Percentiles rank a stretch among this genome's conserved stretches.
These are phyloP conservation scores for Sordariomycetes sp. DNA, from an alignment of 2,329 filamentous ascomycete species.

Conservation along the genomic window DNA sequence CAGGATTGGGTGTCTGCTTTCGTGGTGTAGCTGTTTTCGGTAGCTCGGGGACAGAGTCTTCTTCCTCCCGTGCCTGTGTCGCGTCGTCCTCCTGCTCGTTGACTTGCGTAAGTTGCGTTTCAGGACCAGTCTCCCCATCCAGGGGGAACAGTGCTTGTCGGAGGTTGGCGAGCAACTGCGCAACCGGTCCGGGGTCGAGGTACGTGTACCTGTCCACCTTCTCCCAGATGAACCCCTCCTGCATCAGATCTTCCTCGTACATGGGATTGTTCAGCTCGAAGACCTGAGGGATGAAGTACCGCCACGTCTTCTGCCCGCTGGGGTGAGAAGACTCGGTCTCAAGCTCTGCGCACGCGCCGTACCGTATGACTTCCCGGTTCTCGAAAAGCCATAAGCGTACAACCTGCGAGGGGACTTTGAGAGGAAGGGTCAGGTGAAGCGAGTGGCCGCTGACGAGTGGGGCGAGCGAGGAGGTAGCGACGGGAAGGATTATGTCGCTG, in stretches of 20 bases:
- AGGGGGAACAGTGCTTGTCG: conserved; percentile 36
- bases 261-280: conserved; percentile 56
- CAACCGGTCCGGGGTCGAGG: conserved; percentile 47
- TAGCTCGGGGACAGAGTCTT: conserved; percentile 2
- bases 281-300: conserved; percentile 29
- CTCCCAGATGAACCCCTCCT: conserved; percentile 43
- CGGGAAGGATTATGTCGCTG: conserved; percentile 45
- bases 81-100: conserved; percentile 13
- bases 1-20: too few relatives aligned
- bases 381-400: conserved; percentile 54
- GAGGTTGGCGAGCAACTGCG: conserved; percentile 49
- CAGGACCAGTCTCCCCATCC: too few relatives aligned
- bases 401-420: conserved; percentile 44
- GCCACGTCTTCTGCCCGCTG: conserved; percentile 27
- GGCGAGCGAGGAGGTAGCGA: conserved; percentile 35
- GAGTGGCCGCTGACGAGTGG: conserved; percentile 39
- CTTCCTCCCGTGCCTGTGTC: conserved; percentile 5
- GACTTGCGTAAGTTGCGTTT: too few relatives aligned
- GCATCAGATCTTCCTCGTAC: conserved; percentile 38
- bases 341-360: conserved; percentile 53
- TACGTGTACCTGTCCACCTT: conserved; percentile 42
- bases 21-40: too few relatives aligned
- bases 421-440: conserved; percentile 46
- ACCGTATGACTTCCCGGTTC: conserved; percentile 39
- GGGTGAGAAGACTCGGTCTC: too few relatives aligned